Base-by-base conservation (phyloP, 2,329 filamentous ascomycete species). In the Xylaria sp. region DNA sequence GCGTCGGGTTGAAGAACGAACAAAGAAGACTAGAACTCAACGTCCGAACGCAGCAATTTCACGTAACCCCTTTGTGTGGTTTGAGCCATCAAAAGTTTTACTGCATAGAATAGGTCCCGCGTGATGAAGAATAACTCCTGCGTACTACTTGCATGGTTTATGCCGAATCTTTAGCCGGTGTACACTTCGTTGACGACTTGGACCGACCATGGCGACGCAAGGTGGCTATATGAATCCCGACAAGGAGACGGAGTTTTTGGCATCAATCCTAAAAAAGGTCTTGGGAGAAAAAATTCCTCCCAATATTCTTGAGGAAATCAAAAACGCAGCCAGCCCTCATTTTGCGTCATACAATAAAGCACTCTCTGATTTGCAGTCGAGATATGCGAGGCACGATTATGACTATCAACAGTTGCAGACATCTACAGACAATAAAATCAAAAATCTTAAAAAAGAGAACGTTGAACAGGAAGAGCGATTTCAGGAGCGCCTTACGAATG, bases 1-100 rank as follows among this genome's bases (percentile, higher is more conserved):
- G 46, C 14, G n/a, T 45, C 12, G 50, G 38, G 28, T 31, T 9
- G 33, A 3, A 35, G 4, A 33, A 11, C 12, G 21, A 47, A 65
- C 60, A 65, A 65, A 65, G 63, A 35, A 35, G 52, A 4, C 14
- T 19, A 4, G 1, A 6, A 21, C n/a, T 37, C n/a, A 8, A 1
- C 23, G 14, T 46, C 56, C 54, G 63, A 57, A 65, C 15, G 60
- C 63, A 49, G 63, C 46, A 23, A 12, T 6, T 21, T 42, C 17
- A 21, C 47, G 50, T 33, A 2, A 6, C 14, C 28, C 50, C 60
- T 65, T 63, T 65, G 63, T 65, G 19, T 14, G 12, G 42, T 33
- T 21, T 25, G 25, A 31, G 23, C 14, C 3, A 47, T 59, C 56
- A 51, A 65, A 60, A 63, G 7, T 60, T 54, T 54, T 31, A 28